These are phyloP conservation scores for Aegilops speltoides DNA, from an alignment of 176 grass and related monocot species.

Conservation along the genomic window DNA sequence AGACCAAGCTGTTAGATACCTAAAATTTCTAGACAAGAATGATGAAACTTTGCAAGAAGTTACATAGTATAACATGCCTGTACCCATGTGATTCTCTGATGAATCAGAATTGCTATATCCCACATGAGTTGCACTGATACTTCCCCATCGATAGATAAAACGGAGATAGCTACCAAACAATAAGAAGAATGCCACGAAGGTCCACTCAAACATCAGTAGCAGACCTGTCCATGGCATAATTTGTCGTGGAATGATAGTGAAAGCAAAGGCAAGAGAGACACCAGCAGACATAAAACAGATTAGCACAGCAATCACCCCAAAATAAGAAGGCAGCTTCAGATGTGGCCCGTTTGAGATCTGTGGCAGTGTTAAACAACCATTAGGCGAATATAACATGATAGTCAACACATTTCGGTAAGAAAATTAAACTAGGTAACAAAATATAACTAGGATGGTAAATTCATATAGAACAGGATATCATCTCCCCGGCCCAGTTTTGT, in stretches of 20 bases:
- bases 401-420: slow-evolving; percentile 13
- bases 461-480: slow-evolving; percentile 5
- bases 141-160: slow-evolving; percentile 67
- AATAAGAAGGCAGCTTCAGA: slow-evolving; percentile 64
- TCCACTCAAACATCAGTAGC: slow-evolving; percentile 79
- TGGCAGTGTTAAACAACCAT: slow-evolving; percentile 11
- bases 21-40: not conserved
- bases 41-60: not conserved
- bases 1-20: slow-evolving; percentile 8
- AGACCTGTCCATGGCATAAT: slow-evolving; percentile 88
- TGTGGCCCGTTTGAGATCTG: slow-evolving; percentile 63
- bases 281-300: slow-evolving; percentile 53
- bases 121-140: slow-evolving; percentile 46
- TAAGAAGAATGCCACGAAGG: slow-evolving; percentile 69
- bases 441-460: not conserved
- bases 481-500: not conserved
- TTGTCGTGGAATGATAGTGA: slow-evolving; percentile 68
- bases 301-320: slow-evolving; percentile 56
- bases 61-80: slow-evolving; percentile 60
- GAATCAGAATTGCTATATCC: slow-evolving; percentile 35
- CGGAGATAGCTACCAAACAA: slow-evolving; percentile 71
- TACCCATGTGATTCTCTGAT: slow-evolving; percentile 53
- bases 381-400: slow-evolving; percentile 12
- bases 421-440: not conserved
- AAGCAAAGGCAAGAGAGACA: slow-evolving; percentile 70